These are phyloP conservation scores for Halophytophthora batemanensis DNA, from an alignment of 352 stramenopile species.

Conservation along the genomic window DNA sequence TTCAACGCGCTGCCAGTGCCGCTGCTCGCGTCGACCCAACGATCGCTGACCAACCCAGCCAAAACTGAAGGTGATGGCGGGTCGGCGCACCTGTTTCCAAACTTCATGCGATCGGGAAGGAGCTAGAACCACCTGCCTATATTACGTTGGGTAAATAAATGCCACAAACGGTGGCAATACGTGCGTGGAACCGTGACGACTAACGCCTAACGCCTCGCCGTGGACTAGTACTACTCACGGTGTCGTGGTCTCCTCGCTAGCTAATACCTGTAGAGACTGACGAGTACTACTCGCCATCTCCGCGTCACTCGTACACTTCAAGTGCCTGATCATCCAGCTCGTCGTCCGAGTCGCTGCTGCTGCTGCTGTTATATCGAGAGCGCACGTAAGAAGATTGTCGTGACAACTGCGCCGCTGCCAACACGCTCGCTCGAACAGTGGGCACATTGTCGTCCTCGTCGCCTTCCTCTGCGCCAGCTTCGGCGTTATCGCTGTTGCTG, in stretches of 20 bases:
- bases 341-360: slow-evolving; percentile 21
- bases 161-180: too few relatives aligned
- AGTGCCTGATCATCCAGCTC: slow-evolving; percentile 30
- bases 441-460: slow-evolving; percentile 22
- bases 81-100: too few relatives aligned
- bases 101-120: too few relatives aligned
- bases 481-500: slow-evolving; percentile 26
- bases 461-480: slow-evolving; percentile 16
- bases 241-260: background rate
- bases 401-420: slow-evolving; percentile 24
- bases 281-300: slow-evolving; percentile 2
- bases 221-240: too few relatives aligned
- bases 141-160: too few relatives aligned
- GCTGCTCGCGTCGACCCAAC: background rate
- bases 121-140: too few relatives aligned
- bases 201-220: too few relatives aligned
- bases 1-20: slow-evolving; percentile 12
- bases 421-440: slow-evolving; percentile 15
- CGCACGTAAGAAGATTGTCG: slow-evolving; percentile 13
- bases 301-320: slow-evolving; percentile 30
- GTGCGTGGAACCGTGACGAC: too few relatives aligned
- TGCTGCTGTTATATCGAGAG: slow-evolving; percentile 23
- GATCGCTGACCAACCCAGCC: too few relatives aligned
- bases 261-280: slow-evolving; percentile 3
- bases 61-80: too few relatives aligned